Evolutionary conservation across 2,329 filamentous ascomycete genomes (phyloP), one percentile per base, ranked within the genome.

Genomic region (Myriangium duriaei): DNA sequence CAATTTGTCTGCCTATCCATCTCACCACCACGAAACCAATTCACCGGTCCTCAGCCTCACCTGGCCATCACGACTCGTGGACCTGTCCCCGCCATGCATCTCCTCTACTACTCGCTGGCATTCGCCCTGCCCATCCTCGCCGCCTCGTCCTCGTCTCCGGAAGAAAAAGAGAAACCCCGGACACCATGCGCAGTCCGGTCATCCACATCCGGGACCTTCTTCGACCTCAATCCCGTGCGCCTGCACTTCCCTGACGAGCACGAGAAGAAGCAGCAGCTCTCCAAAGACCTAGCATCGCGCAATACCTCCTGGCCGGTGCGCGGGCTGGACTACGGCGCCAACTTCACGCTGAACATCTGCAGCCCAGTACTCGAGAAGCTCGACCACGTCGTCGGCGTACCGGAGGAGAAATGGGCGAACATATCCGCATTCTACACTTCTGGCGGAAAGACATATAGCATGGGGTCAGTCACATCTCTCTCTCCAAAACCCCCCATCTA

Each of bases 291-390:
- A n/a, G 68, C 71, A 14, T 67, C 64, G 10, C 72, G 76, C 29
- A 67, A 68, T 39, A 66, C 72, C 43, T 78, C 68, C 52, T 72
- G 71, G 64, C 68, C 74, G 45, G 75, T 79, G 5, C 72, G 71
- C 42, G 83, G 83, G 21, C 81, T 76, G 56, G 83, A 88, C 59
- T 83, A 86, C 49, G 75, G 73, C 45, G 74, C 75, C 46, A 88
- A 88, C 62, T 91, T 91, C 52, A 88, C 82, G 2, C 55, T 88
- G 50, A 91, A 91, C 60, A 78, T 91, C 49, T 91, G 83, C 62
- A 76, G 70, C 24, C 67, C 81, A 1, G 79, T 87, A n/a, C 70
- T 86, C 11, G 74, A 81, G 48, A 63, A 72, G 11, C 30, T 59
- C 18, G 48, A 52, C 18, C 49, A 56, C 40, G 48, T 46, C 4